These are phyloP conservation scores for Yamagishiella unicocca DNA, from an alignment of 139 green algal genomes.

Conservation along the genomic window DNA sequence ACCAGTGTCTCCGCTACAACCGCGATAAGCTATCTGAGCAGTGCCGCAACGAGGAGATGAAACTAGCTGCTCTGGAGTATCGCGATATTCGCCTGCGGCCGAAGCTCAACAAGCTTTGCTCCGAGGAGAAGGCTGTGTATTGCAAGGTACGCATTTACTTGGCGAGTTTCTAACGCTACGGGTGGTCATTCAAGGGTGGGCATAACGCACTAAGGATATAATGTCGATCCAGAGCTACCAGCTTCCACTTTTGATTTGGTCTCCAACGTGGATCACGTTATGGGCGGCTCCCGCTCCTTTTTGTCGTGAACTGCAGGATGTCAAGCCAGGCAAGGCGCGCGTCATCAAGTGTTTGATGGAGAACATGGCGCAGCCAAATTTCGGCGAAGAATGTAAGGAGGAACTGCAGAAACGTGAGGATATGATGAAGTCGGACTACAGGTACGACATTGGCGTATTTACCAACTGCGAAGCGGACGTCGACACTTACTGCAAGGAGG, in stretches of 20 bases:
- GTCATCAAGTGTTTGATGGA: slow-evolving; percentile 76
- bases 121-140: slow-evolving; percentile 81
- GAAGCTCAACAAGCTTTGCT: slow-evolving; percentile 82
- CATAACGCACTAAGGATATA: too few species aligned
- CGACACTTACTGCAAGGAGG: slow-evolving; percentile 67
- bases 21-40: slow-evolving; percentile 55
- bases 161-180: too few species aligned
- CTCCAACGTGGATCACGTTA: too few species aligned
- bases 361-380: slow-evolving; percentile 83
- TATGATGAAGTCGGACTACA: slow-evolving; percentile 78
- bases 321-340: slow-evolving; percentile 74
- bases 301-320: slow-evolving; percentile 51
- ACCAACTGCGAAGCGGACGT: slow-evolving; percentile 68
- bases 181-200: too few species aligned
- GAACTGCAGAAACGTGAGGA: slow-evolving; percentile 72
- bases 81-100: slow-evolving; percentile 77
- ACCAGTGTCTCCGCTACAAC: slow-evolving; percentile 82
- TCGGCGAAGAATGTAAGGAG: slow-evolving; percentile 75
- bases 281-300: too few species aligned
- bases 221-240: too few species aligned
- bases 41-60: slow-evolving; percentile 85
- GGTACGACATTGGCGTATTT: slow-evolving; percentile 68
- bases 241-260: too few species aligned
- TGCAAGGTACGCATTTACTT: slow-evolving; percentile 82
- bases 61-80: slow-evolving; percentile 70